Evolutionary conservation across 1,284 basidiomycete genomes (phyloP).

Genomic region (Moesziomyces sp.): DNA sequence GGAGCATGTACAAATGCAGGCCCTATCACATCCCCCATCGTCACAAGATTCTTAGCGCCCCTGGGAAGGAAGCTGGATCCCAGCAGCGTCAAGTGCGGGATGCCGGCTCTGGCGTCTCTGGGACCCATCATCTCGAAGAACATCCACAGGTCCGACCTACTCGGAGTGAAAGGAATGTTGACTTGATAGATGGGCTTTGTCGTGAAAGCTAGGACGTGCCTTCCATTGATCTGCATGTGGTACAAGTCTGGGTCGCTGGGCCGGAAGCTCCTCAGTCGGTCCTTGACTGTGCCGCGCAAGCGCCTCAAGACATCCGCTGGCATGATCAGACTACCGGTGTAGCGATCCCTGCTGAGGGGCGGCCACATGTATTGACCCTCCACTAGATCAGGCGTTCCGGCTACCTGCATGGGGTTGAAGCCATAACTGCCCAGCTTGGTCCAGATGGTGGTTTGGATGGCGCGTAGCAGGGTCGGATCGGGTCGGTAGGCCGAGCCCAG

Average conservation of each 20-base stretch:
- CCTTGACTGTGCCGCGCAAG: too few species aligned
- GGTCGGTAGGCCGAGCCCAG: neutral
- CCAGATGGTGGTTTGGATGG: neutral
- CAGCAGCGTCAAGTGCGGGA: neutral
- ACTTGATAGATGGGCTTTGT: too few species aligned
- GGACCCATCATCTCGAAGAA: constrained; percentile 7
- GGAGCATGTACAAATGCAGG: too few species aligned
- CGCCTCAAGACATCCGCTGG: too few species aligned
- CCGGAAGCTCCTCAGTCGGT: too few species aligned
- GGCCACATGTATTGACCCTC: constrained; percentile 23
- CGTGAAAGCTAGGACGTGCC: constrained; percentile 2
- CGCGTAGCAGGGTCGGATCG: neutral
- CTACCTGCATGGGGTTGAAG: neutral
- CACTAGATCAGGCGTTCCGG: too few species aligned
- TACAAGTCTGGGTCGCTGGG: neutral
- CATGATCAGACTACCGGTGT: too few species aligned
- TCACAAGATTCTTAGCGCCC: neutral
- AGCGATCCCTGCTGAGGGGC: neutral
- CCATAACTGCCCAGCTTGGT: neutral
- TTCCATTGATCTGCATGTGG: neutral
- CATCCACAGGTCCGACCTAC: neutral
- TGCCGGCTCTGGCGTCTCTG: too few species aligned
- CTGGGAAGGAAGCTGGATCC: constrained; percentile 5
- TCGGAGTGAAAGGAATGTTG: neutral
- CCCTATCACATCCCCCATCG: too few species aligned